Percentiles rank a stretch among this genome's conserved stretches.
Evolutionary conservation across 805 yeast genomes (phyloP).

Genomic region (Candida nitratophila): DNA sequence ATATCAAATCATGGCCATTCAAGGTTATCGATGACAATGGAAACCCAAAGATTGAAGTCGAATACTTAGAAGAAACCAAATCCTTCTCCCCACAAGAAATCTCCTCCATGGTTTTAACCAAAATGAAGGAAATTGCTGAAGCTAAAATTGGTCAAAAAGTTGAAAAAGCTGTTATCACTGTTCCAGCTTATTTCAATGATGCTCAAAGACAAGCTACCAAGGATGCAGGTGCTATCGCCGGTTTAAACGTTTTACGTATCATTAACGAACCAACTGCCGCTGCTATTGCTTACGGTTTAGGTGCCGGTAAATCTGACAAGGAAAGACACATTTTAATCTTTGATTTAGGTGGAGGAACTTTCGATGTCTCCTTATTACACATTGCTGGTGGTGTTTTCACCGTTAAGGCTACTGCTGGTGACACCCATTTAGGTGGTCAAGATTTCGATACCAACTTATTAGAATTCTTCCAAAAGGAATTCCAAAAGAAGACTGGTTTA

Average conservation of each 20-base stretch:
- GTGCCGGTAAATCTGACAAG: conserved; percentile 73
- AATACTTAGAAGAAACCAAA: conserved; percentile 62
- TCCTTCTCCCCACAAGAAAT: conserved; percentile 70
- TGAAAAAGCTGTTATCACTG: conserved; percentile 71
- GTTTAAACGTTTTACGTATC: conserved; percentile 82
- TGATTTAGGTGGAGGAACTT: conserved; percentile 99
- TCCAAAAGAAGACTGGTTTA: conserved; percentile 84
- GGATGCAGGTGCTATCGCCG: conserved; percentile 97
- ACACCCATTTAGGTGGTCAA: conserved; percentile 99
- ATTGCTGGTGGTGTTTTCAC: conserved; percentile 96
- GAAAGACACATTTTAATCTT: conserved; percentile 89
- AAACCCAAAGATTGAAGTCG: conserved; percentile 64
- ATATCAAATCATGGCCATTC: conserved; percentile 88
- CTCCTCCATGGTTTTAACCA: conserved; percentile 70
- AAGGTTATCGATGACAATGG: conserved; percentile 58
- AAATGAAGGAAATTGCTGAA: conserved; percentile 80
- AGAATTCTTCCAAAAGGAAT: conserved; percentile 87
- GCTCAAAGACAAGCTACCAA: conserved; percentile 92
- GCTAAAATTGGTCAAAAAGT: conserved; percentile 66
- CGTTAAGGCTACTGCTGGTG: conserved; percentile 98
- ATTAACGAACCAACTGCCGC: conserved; percentile 93
- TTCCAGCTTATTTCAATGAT: conserved; percentile 87
- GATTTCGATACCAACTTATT: conserved; percentile 96
- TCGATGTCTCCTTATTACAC: conserved; percentile 90
- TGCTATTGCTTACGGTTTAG: conserved; percentile 95